phyloP scores from a whole-genome alignment of 495 filamentous ascomycete genomes.

The Podospora australis region DNA sequence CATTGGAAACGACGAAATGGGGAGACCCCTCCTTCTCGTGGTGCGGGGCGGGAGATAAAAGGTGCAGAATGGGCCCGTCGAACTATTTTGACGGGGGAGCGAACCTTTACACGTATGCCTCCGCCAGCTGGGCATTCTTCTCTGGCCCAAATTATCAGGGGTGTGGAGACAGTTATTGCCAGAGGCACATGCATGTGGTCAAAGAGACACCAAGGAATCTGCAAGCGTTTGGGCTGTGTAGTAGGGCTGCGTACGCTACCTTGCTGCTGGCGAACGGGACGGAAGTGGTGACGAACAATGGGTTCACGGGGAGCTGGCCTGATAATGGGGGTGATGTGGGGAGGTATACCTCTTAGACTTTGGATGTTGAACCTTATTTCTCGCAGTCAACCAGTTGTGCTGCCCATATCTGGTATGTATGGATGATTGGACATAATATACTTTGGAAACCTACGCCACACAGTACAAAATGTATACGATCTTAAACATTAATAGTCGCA shows the following conservation, averaged over 20 bases:
- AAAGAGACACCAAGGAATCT: conserved; percentile 26
- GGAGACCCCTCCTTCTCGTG: conserved; percentile 53
- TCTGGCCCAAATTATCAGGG: conserved; percentile 34
- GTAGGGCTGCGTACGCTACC: conserved; percentile 22
- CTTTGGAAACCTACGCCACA: too few species aligned
- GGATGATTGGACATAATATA: background rate
- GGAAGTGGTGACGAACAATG: conserved; percentile 21
- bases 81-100: conserved; percentile 55
- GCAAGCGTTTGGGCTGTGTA: conserved; percentile 35
- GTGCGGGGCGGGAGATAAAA: conserved; percentile 28
- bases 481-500: too few species aligned
- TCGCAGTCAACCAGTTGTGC: too few species aligned
- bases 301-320: conserved; percentile 48
- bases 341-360: conserved; percentile 22
- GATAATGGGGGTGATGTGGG: conserved; percentile 45
- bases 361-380: too few species aligned
- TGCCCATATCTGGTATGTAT: too few species aligned
- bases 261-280: conserved; percentile 28
- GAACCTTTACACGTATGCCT: conserved; percentile 51
- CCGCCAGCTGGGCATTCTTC: conserved; percentile 68
- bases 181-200: conserved; percentile 35
- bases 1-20: conserved; percentile 32
- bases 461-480: too few species aligned
- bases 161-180: conserved; percentile 29
- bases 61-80: conserved; percentile 37